Conservation (phyloP, 169 alveolate species). For the Cryptosporidium sp. region DNA sequence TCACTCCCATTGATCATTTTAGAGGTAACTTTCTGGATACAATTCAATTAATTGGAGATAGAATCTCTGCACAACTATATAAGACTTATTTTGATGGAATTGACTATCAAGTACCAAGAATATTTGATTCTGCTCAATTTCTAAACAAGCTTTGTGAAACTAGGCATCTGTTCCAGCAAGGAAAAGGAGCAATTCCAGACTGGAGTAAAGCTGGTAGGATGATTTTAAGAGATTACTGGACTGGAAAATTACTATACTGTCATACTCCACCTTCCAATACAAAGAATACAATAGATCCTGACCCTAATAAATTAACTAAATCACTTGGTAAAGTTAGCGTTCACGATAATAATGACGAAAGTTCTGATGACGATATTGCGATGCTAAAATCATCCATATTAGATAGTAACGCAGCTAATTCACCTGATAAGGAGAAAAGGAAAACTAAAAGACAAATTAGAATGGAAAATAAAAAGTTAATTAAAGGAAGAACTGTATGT, state of each 20-base stretch:
- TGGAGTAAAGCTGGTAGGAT: conserved; percentile 94
- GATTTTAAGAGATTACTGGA: conserved; percentile 92
- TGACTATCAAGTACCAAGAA: conserved; percentile 73
- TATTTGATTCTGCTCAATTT: conserved; percentile 77
- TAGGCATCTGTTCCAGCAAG: conserved; percentile 88
- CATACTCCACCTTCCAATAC: conserved; percentile 86
- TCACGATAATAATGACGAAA: neutral
- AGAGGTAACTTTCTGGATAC: conserved; percentile 92
- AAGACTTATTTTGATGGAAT: conserved; percentile 78
- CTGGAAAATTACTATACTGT: conserved; percentile 92
- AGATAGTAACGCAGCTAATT: neutral
- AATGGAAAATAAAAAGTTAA: conserved; percentile 40
- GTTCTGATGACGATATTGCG: neutral
- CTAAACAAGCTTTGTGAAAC: conserved; percentile 84
- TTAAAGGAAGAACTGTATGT: conserved; percentile 44
- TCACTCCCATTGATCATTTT: conserved; percentile 95
- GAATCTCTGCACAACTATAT: conserved; percentile 90
- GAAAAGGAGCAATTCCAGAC: conserved; percentile 95
- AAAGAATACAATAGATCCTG: conserved; percentile 77
- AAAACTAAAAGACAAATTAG: conserved; percentile 71
- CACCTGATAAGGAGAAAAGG: neutral
- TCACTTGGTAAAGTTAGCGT: neutral
- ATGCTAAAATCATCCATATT: conserved; percentile 9
- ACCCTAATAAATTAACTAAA: conserved; percentile 78
- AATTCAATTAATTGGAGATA: conserved; percentile 93